Conservation (phyloP, 306 rosid species). For the Cicer chorassanicum region DNA sequence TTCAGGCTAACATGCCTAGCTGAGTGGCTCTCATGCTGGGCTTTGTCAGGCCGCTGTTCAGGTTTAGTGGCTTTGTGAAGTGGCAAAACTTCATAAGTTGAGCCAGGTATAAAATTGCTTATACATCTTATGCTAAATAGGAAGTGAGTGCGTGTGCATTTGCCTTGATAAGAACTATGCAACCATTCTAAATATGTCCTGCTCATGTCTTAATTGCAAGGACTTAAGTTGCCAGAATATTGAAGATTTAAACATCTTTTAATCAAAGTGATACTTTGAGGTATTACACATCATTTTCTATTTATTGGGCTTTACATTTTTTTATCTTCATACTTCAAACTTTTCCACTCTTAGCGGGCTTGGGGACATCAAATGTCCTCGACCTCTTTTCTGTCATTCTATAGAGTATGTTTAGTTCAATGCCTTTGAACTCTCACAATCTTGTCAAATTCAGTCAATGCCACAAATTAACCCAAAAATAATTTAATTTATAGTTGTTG, state of each 20-base stretch:
- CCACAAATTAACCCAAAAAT: too few relatives aligned
- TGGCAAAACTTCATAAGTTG: slow-evolving; percentile 41
- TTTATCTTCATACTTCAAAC: too few relatives aligned
- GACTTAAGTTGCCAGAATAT: slow-evolving; percentile 4
- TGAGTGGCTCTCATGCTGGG: slow-evolving; percentile 47
- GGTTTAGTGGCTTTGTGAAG: slow-evolving; percentile 42
- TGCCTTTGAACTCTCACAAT: too few relatives aligned
- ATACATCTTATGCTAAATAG: slow-evolving; percentile 6
- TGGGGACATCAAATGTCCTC: too few relatives aligned
- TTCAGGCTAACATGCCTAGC: slow-evolving; percentile 51
- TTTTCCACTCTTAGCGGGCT: too few relatives aligned
- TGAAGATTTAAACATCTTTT: neutral
- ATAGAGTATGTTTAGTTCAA: too few relatives aligned
- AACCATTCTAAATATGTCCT: slow-evolving; percentile 14
- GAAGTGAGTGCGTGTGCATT: neutral
- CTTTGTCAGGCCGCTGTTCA: slow-evolving; percentile 36
- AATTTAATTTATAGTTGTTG: too few relatives aligned
- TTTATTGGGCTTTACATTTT: slow-evolving; percentile 12
- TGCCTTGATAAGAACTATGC: neutral
- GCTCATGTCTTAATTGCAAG: slow-evolving; percentile 11
- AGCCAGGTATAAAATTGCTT: slow-evolving; percentile 42
- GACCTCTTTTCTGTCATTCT: too few relatives aligned
- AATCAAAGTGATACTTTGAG: neutral
- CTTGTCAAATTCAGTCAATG: too few relatives aligned
- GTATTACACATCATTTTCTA: neutral